These are phyloP conservation scores for Galeopsis tetrahit DNA, from an alignment of 257 asterid species.

Conservation along the genomic window DNA sequence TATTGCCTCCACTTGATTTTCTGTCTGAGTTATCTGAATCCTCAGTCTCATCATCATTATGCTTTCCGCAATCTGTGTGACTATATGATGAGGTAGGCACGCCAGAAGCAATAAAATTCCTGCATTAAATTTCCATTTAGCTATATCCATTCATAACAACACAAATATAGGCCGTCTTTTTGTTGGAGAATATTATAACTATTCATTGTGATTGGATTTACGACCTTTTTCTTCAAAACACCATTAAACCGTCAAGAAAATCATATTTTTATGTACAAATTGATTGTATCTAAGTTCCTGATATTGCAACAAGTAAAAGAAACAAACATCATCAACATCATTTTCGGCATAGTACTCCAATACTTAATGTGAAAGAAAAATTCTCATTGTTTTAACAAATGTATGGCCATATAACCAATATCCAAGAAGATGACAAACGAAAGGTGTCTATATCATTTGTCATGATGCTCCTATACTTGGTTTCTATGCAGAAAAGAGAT, in stretches of 20 bases:
- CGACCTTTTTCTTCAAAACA: constrained; percentile 8
- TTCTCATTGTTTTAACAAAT: constrained; percentile 24
- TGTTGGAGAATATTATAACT: constrained; percentile 13
- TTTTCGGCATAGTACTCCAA: constrained; percentile 13
- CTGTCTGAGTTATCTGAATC: constrained; percentile 56
- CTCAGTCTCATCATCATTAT: constrained; percentile 49
- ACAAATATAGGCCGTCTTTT: neutral
- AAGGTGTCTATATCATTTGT: constrained; percentile 17
- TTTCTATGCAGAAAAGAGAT: constrained; percentile 23
- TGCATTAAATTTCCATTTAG: constrained; percentile 39
- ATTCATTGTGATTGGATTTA: constrained; percentile 4
- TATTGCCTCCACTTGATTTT: constrained; percentile 45
- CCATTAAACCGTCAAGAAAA: constrained; percentile 17
- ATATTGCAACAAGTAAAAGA: constrained; percentile 17
- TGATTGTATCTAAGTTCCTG: constrained; percentile 12
- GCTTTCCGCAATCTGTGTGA: constrained; percentile 51
- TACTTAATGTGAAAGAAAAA: constrained; percentile 26
- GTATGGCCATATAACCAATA: constrained; percentile 25
- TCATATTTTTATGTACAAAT: constrained; percentile 10
- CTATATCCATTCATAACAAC: constrained; percentile 5
- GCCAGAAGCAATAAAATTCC: constrained; percentile 55
- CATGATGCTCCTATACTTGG: constrained; percentile 3
- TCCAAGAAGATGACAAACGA: constrained; percentile 21
- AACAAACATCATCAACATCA: neutral
- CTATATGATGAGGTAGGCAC: constrained; percentile 42